Evolutionary conservation across 768 basidiomycete genomes (phyloP), one percentile per base, ranked within the genome.

Genomic region (Tricholomella constricta): DNA sequence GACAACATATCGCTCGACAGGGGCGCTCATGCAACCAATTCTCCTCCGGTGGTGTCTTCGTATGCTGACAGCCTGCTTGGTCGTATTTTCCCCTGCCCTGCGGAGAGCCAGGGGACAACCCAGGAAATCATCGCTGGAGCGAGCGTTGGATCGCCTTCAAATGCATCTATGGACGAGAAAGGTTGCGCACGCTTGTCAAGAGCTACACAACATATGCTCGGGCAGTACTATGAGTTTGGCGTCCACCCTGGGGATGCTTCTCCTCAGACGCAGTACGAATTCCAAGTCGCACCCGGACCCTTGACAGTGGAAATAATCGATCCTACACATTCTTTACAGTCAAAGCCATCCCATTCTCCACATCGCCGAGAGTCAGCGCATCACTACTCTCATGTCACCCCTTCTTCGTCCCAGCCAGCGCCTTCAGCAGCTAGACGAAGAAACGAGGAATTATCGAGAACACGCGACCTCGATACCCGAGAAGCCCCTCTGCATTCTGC

Each of bases 1-100:
- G 38, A 38, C 46, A 7, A 20, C 20, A 5, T 38, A 14, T 47
- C 45, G 9, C n/a, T 17, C 22, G 36, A 41, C 23, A 17, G 34
- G 7, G 11, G 43, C 34, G 36, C 35, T 20, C 15, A 10, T 17
- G 42, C 25, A 26, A 48, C 20, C 14, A 19, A 42, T 41, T 36
- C 35, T 29, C 31, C 14, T n/a, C 9, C 17, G 25, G 22, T 40
- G 2, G 49, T 31, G 12, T 32, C 38, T 19, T 40, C 46, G n/a
- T 22, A 41, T 25, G 51, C 60, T 6, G 68, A 69, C 53, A 69
- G 64, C 40, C 51, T 66, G n/a, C 58, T 69, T 14, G 59, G 48
- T 20, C 65, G 65, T 11, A 48, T 69, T 6, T 69, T 67, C 47
- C 58, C 65, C 29, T 54, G 48, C 19, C 54, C 55, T 22, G 12